These are phyloP conservation scores for Porcisia hertigi DNA, from an alignment of 208 protist genomes.

Conservation along the genomic window DNA sequence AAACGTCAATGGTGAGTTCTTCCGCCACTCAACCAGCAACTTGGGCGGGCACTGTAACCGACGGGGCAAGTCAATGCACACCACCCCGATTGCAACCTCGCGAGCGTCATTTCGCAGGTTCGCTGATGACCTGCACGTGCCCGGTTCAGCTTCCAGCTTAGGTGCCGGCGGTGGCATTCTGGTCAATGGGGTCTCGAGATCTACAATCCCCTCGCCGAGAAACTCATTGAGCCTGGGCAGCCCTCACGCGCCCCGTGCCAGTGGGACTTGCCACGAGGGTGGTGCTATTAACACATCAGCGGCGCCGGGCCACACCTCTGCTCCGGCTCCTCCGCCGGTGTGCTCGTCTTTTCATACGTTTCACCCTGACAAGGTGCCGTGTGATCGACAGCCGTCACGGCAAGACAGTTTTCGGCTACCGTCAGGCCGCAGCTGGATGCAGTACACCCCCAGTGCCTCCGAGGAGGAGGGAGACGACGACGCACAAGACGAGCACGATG, in stretches of 20 bases:
- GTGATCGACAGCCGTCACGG: not conserved
- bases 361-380: not conserved
- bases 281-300: not conserved
- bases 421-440: conserved; percentile 30
- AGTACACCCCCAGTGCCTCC: conserved; percentile 30
- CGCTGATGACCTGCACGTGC: not conserved
- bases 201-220: conserved; percentile 6
- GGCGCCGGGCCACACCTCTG: not conserved
- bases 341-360: not conserved
- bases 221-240: conserved; percentile 11
- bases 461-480: conserved; percentile 15
- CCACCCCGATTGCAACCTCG: not conserved
- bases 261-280: conserved; percentile 1
- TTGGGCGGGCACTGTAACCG: not conserved
- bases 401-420: conserved; percentile 31
- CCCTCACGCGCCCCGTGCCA: not conserved
- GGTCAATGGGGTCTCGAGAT: not conserved
- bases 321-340: not conserved
- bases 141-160: not conserved
- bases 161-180: not conserved
- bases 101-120: not conserved
- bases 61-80: not conserved
- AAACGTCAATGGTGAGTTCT: conserved; percentile 9
- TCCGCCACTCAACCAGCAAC: not conserved
- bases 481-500: not conserved